Base-by-base conservation (phyloP, 768 basidiomycete species). In the Fomitopsis pulvina region DNA sequence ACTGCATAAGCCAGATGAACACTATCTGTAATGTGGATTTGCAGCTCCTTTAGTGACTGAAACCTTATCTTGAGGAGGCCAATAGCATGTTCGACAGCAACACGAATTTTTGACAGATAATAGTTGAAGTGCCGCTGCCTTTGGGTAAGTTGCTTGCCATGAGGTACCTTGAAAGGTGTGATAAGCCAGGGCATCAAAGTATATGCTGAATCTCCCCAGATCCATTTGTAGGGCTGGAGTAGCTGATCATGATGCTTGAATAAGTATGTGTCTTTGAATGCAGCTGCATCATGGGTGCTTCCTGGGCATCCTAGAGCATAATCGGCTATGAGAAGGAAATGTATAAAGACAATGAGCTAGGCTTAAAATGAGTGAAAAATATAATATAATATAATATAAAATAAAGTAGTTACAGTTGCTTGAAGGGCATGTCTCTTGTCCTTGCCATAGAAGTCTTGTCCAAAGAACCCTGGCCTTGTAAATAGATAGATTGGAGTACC, bases 131-230 rank as follows among this genome's bases (percentile, higher is more conserved):
- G 12, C 5, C 41, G 12, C 21, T 56, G 47, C 1, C 49, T 49
- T 6, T 7, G 16, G 22, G 30, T 16, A n/a, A 42, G 26, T 14
- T 18, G 9, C 4, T 12, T 24, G 27, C 52, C 55, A 12, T n/a
- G 25, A 5, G 45, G 45, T 24, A 12, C 47, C 44, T 64, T 64
- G 44, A 58, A 64, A 28, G 63, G 64, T 25, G 55, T 30, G 29
- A 46, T 34, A 11, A 20, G 28, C 45, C 45, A 46, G 16, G 28
- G 26, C 12, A n/a, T 11, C 29, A 66, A 16, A 6, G 66, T 63
- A 56, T 67, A 68, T 22, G 67, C 65, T 4, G 61, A 61, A 37
- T 66, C 66, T 8, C 51, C 66, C 63, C 66, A 67, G 12, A 68
- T 51, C 48, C 48, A 65, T 43, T 66, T 64, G n/a, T 45, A 46